phyloP scores from a whole-genome alignment of 305 asterid species.

The Fraxinus latifolia region DNA sequence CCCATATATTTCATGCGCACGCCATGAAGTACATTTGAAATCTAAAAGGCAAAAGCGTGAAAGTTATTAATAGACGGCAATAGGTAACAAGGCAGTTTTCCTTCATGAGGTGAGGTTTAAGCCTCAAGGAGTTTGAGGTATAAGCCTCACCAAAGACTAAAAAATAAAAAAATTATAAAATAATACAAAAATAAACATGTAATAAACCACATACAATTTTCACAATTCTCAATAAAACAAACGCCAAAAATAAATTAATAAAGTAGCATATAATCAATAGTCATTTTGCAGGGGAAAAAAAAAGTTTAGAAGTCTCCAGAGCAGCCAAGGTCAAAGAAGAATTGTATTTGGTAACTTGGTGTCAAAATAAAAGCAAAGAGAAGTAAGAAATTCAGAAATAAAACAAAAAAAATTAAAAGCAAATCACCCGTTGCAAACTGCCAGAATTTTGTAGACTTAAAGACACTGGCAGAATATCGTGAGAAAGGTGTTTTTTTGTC shows the following conservation, averaged over 20 bases:
- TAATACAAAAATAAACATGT: background rate
- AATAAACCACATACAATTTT: background rate
- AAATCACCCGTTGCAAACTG: background rate
- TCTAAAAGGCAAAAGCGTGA: slow-evolving; percentile 39
- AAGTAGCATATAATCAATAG: background rate
- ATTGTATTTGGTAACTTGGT: background rate
- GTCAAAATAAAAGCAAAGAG: background rate
- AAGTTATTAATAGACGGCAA: slow-evolving; percentile 3
- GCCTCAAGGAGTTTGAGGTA: background rate
- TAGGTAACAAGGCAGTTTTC: background rate
- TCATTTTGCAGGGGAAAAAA: background rate
- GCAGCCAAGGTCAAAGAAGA: background rate
- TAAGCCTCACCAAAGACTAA: background rate
- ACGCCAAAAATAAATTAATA: background rate
- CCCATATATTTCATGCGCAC: slow-evolving; percentile 64
- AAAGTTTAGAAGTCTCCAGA: background rate
- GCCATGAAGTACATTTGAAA: slow-evolving; percentile 76
- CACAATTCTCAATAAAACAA: background rate
- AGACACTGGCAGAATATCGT: background rate
- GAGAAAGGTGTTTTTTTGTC: background rate
- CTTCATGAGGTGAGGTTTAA: background rate
- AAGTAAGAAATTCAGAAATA: background rate
- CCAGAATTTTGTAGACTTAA: background rate
- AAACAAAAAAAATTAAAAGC: background rate
- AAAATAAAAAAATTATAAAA: no score